Base-by-base conservation (phyloP, 2,329 filamentous ascomycete genomes). In the Fusarium beomiforme region DNA sequence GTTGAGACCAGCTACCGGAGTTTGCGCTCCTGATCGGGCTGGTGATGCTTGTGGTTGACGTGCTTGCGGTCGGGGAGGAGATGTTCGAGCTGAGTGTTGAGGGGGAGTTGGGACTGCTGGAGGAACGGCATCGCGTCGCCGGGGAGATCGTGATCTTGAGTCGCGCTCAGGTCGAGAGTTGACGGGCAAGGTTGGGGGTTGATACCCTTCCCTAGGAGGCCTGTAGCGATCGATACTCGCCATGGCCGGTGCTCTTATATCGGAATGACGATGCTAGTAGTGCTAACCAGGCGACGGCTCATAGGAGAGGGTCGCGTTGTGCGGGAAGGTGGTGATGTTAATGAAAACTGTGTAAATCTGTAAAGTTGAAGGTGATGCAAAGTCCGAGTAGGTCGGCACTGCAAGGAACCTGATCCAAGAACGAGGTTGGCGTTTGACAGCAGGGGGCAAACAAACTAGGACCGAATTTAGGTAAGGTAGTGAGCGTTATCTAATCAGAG, bases 101-200 rank as follows among this genome's bases (percentile, higher is more conserved):
- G 89, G 89, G 63, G 89, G 89, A 19, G 89, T 90, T 42, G 89
- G 89, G 37, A 85, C 89, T 26, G 88, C 86, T 14, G 89, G 89
- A 49, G 89, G 89, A 21, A 91, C 84, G 12, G 65, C 37, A 67
- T 89, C 86, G 75, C 85, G 85, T 70, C 84, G 83, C 67, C 83
- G 81, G 16, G 83, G 77, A 31, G 87, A 76, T 67, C 74, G 86
- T 43, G 87, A 88, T 77, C 83, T 85, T 50, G 86, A 86, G 33
- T 81, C 77, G 66, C 81, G 83, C 44, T 85, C 83, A 61, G 79
- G 80, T 72, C 78, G 79, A 71, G 78, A 76, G 76, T 76, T 81
- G 75, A 67, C 79, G 67, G 69, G 83, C 72, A 86, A 74, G 34
- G 80, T 79, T 17, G 88, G 87, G 59, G 88, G 86, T 73, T 88